A percentile compares a stretch with the other conserved stretches of the same genome.
phyloP scores from a whole-genome alignment of 116 monocot genomes.

The Trichopus zeylanicus region DNA sequence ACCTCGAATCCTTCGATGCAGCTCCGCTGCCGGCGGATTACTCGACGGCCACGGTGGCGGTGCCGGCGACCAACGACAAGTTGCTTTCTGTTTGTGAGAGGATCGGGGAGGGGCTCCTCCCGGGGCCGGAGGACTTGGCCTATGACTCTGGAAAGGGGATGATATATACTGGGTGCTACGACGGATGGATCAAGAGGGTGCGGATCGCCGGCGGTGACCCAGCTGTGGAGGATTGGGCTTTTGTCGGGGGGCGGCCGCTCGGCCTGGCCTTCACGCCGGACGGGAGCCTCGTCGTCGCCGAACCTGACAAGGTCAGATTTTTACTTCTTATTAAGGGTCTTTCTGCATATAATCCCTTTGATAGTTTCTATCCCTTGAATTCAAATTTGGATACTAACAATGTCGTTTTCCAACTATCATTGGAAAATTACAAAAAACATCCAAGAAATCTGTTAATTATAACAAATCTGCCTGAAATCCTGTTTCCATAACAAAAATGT shows the following conservation, averaged over 20 bases:
- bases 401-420: too few species aligned
- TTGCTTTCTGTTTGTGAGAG: conserved; percentile 25
- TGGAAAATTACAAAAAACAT: too few species aligned
- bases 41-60: conserved; percentile 3
- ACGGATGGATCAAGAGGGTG: conserved; percentile 77
- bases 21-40: conserved; percentile 24
- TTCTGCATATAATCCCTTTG: neutral
- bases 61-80: conserved; percentile 12
- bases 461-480: too few species aligned
- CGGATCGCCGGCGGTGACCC: conserved; percentile 3
- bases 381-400: too few species aligned
- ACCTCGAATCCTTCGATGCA: conserved; percentile 17
- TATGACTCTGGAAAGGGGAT: conserved; percentile 32
- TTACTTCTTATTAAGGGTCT: neutral
- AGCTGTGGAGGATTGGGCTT: conserved; percentile 61
- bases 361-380: too few species aligned
- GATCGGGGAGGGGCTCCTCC: conserved; percentile 58
- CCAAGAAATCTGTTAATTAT: too few species aligned
- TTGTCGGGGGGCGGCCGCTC: conserved; percentile 65
- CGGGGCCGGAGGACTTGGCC: conserved; percentile 71
- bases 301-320: conserved; percentile 34
- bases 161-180: conserved; percentile 58
- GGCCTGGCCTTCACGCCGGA: conserved; percentile 44
- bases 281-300: conserved; percentile 44
- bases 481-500: too few species aligned